Base-by-base conservation (phyloP, 2,329 filamentous ascomycete species). In the Harringtonia lauricola region DNA sequence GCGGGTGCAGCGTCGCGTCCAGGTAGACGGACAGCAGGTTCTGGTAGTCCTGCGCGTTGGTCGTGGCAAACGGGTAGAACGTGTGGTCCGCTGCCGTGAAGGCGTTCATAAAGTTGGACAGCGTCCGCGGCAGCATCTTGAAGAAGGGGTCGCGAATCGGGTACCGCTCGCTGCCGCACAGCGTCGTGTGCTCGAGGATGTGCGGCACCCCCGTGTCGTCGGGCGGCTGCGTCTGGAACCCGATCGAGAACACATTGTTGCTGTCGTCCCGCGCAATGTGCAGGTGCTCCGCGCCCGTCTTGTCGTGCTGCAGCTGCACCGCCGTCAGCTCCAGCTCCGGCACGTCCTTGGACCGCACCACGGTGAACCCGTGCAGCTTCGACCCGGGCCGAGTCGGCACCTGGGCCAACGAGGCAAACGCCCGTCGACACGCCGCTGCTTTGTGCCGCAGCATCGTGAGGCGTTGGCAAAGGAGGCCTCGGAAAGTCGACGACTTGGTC, bases 61-160 rank as follows among this genome's bases (percentile, higher is more conserved):
- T 98, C 2, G 92, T 98, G 45, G 92, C 89, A 62, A 98, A 98
- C 2, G 92, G 92, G 59, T 98, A 98, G 53, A 87, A 94, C 12
- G 92, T 98, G 61, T 98, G 89, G 57, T 96, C 90, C 19, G 88
- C 84, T 22, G 89, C 88, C 35, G 92, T 98, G 60, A 96, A 95
- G 48, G 92, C 92, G 62, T 98, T 98, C 92, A 98, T 98, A 59
- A 95, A 98, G 64, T 96, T 98, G 51, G 92, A 95, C n/a, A 98
- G 74, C 6, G 92, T 95, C 54, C 92, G 81, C 19, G 92, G 92
- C 22, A 98, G 76, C 92, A 98, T 98, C 74, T 96, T 98, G 72
- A 98, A 98, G 71, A 98, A 98, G 0, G 92, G 92, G 58, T 98
- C 92, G 49, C 92, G 86, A 46, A 98, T 90, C n/a, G 92, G 92